These are phyloP conservation scores for Fraxinus paxiana DNA, from an alignment of 305 asterid genomes.

Conservation along the genomic window DNA sequence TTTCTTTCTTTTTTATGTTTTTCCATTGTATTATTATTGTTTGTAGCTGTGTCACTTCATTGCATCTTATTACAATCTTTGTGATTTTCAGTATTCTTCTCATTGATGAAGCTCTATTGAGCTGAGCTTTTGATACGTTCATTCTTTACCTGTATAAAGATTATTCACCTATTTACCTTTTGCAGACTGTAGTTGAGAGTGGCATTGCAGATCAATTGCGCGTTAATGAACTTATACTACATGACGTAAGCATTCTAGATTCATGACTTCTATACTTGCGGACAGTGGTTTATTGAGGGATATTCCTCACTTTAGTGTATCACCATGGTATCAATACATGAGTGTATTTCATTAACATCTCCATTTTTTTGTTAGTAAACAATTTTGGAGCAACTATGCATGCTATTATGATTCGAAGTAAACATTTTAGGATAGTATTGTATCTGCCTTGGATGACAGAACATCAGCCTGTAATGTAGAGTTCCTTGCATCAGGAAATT, in stretches of 20 bases:
- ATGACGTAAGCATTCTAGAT: slow-evolving; percentile 60
- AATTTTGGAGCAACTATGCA: not conserved
- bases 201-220: slow-evolving; percentile 85
- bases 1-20: not conserved
- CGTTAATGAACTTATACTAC: slow-evolving; percentile 73
- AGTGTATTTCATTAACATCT: slow-evolving; percentile 9
- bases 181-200: slow-evolving; percentile 77
- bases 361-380: not conserved
- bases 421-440: not conserved
- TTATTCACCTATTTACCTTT: slow-evolving; percentile 15
- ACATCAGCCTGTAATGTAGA: not conserved
- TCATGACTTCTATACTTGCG: slow-evolving; percentile 13
- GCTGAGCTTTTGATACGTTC: not conserved
- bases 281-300: not conserved
- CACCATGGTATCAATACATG: not conserved
- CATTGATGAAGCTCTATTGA: not conserved
- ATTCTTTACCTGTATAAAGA: slow-evolving; percentile 11
- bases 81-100: not conserved
- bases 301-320: not conserved
- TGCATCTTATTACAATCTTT: not conserved
- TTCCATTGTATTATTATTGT: not conserved
- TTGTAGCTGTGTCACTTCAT: not conserved
- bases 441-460: not conserved
- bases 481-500: not conserved
- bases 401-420: not conserved